Evolutionary conservation across 108 stramenopile species (phyloP), one percentile per base, ranked within the genome.

Genomic region (Stephanodiscus triporus): DNA sequence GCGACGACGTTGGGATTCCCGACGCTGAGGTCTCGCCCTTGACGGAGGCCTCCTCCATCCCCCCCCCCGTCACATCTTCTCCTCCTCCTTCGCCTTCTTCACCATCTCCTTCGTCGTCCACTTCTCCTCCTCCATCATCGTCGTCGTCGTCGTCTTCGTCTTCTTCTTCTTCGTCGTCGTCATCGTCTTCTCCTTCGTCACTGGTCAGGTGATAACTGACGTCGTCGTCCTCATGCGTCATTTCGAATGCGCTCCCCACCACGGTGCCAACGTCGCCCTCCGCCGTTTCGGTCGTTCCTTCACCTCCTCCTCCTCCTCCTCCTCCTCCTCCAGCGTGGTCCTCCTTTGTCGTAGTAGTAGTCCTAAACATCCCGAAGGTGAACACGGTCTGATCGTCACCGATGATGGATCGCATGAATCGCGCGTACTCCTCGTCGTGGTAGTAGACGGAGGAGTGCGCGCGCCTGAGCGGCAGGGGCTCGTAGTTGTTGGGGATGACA

Each of bases 121-220:
- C 60, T 61, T 73, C 77, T 8, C 11, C 34, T 17, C 32, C 66
- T 2, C 19, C 42, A 6, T 24, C 37, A 13, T 59, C 54, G 5
- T 30, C 27, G n/a, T 67, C 73, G 2, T 73, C 72, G 20, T 82
- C n/a, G n/a, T n/a, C n/a, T n/a, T n/a, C n/a, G n/a, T n/a, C n/a
- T n/a, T n/a, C n/a, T n/a, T n/a, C n/a, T n/a, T n/a, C 77, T 17
- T 83, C 82, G 2, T 73, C 72, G 17, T 82, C 77, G 29, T 83
- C 82, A 9, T 81, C 80, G 2, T 77, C 81, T 1, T 82, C 69
- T 11, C 77, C 82, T 34, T 78, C 82, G 9, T 83, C 82, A 30
- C 77, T 78, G 3, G 77, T 83, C 37, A 81, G 47, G n/a, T 61
- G 71, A 67, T 81, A 81, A 30, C 66, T 67, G 23, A 56, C 77